A percentile compares a stretch with the other conserved stretches of the same genome.
Evolutionary conservation across 139 green algal genomes (phyloP).

Genomic region (Picochlorum sp.): DNA sequence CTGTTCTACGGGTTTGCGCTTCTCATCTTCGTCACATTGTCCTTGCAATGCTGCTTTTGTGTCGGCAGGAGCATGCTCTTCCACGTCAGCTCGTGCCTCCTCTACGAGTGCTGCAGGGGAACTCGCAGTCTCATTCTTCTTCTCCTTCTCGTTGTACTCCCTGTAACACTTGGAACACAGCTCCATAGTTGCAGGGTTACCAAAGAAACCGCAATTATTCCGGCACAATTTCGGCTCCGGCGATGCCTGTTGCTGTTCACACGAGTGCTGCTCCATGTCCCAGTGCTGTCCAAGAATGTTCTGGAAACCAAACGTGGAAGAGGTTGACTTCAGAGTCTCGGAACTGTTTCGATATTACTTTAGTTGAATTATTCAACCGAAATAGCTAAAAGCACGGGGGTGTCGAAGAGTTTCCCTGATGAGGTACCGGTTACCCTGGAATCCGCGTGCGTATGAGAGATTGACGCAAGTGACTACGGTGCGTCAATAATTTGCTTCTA

Average conservation of each 20-base stretch:
- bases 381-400: conserved; percentile 4
- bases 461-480: neutral
- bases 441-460: neutral
- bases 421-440: neutral
- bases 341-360: no score
- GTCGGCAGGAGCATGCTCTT: neutral
- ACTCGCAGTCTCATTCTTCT: neutral
- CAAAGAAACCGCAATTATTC: conserved; percentile 29
- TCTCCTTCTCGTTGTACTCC: conserved; percentile 11
- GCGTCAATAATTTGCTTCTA: no score
- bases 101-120: neutral
- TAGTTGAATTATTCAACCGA: no score
- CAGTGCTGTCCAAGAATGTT: neutral
- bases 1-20: conserved; percentile 7
- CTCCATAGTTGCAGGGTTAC: conserved; percentile 14
- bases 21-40: neutral
- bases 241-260: conserved; percentile 10
- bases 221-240: conserved; percentile 14
- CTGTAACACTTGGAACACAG: conserved; percentile 29
- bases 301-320: neutral
- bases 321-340: neutral
- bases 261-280: conserved; percentile 4
- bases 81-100: conserved; percentile 3
- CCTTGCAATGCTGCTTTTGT: neutral
- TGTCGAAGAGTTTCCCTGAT: neutral